phyloP scores from a whole-genome alignment of 495 filamentous ascomycete species.

The Hypomontagnella submonticulosa region DNA sequence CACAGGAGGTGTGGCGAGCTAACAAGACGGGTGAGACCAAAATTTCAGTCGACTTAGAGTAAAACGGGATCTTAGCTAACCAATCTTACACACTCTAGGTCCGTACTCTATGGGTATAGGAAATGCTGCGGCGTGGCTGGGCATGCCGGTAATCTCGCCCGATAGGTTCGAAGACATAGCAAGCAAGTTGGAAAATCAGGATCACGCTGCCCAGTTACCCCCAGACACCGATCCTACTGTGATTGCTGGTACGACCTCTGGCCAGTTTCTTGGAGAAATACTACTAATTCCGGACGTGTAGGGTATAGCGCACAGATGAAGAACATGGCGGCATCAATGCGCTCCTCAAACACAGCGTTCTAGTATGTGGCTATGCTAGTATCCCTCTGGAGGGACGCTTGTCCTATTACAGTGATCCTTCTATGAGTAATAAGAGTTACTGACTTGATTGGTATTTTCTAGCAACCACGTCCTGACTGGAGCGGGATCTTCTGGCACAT shows the following conservation, averaged over 20 bases:
- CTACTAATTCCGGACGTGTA: constrained; percentile 19
- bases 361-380: constrained; percentile 39
- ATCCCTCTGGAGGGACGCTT: too few species aligned
- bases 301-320: constrained; percentile 61
- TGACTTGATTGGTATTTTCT: constrained; percentile 3
- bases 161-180: constrained; percentile 50
- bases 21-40: constrained; percentile 50
- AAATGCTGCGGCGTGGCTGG: constrained; percentile 58
- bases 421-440: neutral
- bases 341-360: constrained; percentile 54
- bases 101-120: constrained; percentile 57
- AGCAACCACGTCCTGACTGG: constrained; percentile 54
- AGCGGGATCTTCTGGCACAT: constrained; percentile 45
- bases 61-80: neutral
- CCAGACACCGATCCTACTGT: constrained; percentile 51
- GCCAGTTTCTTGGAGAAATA: too few species aligned
- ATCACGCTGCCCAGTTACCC: constrained; percentile 53
- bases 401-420: neutral
- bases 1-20: constrained; percentile 46
- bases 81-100: constrained; percentile 27
- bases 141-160: constrained; percentile 57
- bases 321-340: constrained; percentile 52
- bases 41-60: too few species aligned
- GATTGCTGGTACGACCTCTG: constrained; percentile 43
- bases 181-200: constrained; percentile 47